Conservation (phyloP, 2,329 filamentous ascomycete species). For the Neofusicoccum sp. region DNA sequence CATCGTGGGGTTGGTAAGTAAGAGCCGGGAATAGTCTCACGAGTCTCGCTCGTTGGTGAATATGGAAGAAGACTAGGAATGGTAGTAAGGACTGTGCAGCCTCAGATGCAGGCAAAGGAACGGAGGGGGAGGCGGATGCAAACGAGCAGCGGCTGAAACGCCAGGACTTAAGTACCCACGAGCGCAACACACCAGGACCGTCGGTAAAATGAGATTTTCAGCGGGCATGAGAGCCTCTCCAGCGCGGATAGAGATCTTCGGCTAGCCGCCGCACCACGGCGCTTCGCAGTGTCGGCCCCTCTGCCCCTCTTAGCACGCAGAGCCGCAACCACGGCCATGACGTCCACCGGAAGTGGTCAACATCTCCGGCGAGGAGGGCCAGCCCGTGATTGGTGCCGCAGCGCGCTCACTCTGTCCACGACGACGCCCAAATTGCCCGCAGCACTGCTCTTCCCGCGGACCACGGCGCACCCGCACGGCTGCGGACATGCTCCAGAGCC, state of each 20-base stretch:
- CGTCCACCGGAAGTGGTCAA: not conserved
- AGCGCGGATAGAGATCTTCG: conserved; percentile 5
- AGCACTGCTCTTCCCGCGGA: not conserved
- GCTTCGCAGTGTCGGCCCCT: not conserved
- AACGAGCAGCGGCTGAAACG: not conserved
- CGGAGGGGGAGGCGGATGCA: not conserved
- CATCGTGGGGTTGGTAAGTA: not conserved
- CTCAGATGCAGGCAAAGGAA: not conserved
- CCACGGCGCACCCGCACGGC: not conserved
- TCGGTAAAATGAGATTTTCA: not conserved
- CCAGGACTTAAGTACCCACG: conserved; percentile 1
- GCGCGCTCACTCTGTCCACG: not conserved
- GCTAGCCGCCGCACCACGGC: not conserved
- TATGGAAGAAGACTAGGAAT: no score
- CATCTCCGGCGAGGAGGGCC: conserved; percentile 5
- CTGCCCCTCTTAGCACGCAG: not conserved
- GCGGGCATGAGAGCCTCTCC: not conserved
- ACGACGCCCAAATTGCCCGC: not conserved
- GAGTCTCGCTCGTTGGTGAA: no score
- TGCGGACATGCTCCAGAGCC: not conserved
- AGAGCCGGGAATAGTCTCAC: no score
- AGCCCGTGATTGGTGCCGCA: not conserved
- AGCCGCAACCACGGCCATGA: not conserved
- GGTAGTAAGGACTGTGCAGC: not conserved
- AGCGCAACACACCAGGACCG: not conserved